Evolutionary conservation across 257 asterid species (phyloP), one percentile per base, ranked within the genome.

Genomic region (Echium plantagineum): DNA sequence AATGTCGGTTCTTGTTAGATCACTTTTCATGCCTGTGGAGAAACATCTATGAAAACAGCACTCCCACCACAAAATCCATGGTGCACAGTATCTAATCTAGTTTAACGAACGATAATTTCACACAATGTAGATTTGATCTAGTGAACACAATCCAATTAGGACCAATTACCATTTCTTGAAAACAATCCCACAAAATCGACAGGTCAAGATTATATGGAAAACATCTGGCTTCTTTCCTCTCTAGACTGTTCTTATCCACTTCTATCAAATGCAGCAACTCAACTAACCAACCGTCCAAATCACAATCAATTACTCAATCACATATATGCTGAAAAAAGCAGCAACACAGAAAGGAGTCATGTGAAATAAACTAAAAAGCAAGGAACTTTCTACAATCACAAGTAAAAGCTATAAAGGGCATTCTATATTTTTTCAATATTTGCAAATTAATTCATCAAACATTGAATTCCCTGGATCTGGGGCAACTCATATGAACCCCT

Each of bases 381-480:
- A 66, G 67, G 62, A 81, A 76, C 80, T 62, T 65, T 66, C 63
- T 69, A 71, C 72, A 74, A 76, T 87, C 98, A 90, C 98, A 81
- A 60, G 96, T 60, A 78, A 80, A 68, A 69, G 66, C 77, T 86
- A 85, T 74, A 68, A 72, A 70, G 56, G 49, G 49, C 5, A 52
- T 72, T 77, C 63, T 69, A 72, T 24, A 24, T 24, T 67, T 65
- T 58, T 71, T 71, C 62, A 6, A 0, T 21, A 2, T 15, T 55
- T 55, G 2, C 19, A n/a, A 53, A 18, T 53, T 21, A 56, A 74
- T 76, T 71, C 77, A 64, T 57, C 67, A 64, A 75, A 77, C 47
- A 61, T 73, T 19, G 38, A 76, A 80, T 85, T 67, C 85, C 96
- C 86, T 75, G 91, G 95, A 90, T 88, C 96, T 82, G 86, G 87